These are phyloP conservation scores for Aspergillus amoenus DNA, from an alignment of 2,329 filamentous ascomycete genomes.

Conservation along the genomic window DNA sequence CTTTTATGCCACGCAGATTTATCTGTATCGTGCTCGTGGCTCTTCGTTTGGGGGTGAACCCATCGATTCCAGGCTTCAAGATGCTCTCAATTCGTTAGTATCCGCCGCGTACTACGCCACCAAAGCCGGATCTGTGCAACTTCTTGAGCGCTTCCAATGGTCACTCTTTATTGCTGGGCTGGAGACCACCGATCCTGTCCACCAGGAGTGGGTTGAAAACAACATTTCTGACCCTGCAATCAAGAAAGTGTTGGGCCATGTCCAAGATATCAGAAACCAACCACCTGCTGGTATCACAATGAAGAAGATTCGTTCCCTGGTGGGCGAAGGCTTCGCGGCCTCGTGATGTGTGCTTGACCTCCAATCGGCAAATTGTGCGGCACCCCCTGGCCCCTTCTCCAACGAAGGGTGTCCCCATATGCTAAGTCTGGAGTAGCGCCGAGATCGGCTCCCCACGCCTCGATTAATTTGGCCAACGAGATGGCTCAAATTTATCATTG, in stretches of 20 bases:
- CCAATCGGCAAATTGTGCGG: background rate
- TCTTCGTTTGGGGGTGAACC: conserved; percentile 5
- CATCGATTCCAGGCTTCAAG: background rate
- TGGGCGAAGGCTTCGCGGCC: background rate
- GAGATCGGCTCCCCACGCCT: conserved; percentile 1
- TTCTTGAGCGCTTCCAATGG: conserved; percentile 16
- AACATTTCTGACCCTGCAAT: conserved; percentile 11
- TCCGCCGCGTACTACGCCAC: conserved; percentile 8
- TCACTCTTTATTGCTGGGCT: conserved; percentile 11
- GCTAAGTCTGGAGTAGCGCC: background rate
- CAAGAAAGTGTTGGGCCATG: background rate
- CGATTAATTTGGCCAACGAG: conserved; percentile 10
- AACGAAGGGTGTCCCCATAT: no score
- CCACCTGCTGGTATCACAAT: background rate
- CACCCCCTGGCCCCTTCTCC: no score
- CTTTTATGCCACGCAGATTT: conserved; percentile 10
- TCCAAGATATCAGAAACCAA: background rate
- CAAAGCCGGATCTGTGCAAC: conserved; percentile 2
- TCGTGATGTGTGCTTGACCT: background rate
- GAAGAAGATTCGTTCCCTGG: conserved; percentile 1
- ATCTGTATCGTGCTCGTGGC: conserved; percentile 7
- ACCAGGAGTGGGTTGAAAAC: conserved; percentile 8
- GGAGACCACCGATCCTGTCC: conserved; percentile 12
- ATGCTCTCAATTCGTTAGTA: conserved; percentile 2
- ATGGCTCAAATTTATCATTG: background rate